Evolutionary conservation across 164 flowering plant species (phyloP).

Genomic region (Magnolia officinalis): DNA sequence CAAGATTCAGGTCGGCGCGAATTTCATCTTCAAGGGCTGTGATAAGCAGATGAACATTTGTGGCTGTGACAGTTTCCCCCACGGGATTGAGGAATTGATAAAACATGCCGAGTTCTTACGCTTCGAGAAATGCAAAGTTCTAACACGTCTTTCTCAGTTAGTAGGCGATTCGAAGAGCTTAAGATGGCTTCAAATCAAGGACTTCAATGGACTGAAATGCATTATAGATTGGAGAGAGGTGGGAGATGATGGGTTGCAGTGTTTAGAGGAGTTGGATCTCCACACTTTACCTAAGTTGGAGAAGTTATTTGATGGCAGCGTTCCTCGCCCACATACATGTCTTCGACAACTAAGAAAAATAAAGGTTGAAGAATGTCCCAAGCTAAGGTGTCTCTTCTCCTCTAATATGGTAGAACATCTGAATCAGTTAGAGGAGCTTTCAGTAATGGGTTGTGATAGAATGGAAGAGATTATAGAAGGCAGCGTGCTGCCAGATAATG

Average conservation of each 20-base stretch:
- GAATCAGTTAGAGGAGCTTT: background rate
- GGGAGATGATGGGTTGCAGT: background rate
- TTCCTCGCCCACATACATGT: background rate
- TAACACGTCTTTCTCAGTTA: background rate
- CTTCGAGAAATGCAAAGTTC: too few species aligned
- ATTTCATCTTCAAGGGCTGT: too few species aligned
- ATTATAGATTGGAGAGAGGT: background rate
- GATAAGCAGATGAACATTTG: background rate
- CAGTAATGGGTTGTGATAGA: background rate
- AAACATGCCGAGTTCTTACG: background rate
- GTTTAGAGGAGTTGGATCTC: background rate
- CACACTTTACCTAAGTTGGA: background rate
- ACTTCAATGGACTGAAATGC: background rate
- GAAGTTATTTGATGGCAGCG: background rate
- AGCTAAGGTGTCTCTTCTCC: background rate
- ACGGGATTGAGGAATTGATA: background rate
- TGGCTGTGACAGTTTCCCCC: background rate
- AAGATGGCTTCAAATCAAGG: background rate
- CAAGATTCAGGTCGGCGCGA: background rate
- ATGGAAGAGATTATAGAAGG: conserved; percentile 1
- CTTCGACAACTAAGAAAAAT: background rate
- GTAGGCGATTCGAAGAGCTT: background rate
- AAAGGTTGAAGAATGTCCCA: background rate
- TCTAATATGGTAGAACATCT: background rate
- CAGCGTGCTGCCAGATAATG: background rate